phyloP scores from a whole-genome alignment of 148 eudicot genomes.

The Drosera capensis region DNA sequence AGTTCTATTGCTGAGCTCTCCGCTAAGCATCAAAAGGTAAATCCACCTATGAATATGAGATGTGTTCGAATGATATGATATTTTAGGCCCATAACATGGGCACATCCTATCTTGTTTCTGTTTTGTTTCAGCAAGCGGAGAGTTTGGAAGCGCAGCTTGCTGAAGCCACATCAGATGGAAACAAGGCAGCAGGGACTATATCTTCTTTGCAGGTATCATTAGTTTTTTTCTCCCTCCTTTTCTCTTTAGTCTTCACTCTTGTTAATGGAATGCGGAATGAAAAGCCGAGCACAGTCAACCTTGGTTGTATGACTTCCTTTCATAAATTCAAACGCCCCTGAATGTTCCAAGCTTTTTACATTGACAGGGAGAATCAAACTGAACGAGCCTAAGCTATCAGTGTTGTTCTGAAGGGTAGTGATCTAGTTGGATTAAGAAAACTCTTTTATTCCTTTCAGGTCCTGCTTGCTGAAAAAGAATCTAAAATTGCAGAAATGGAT shows the following conservation, averaged over 20 bases:
- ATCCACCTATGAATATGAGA: constrained; percentile 2
- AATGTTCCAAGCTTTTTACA: too few relatives aligned
- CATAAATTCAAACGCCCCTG: too few relatives aligned
- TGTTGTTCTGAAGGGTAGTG: too few relatives aligned
- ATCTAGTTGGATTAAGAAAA: constrained; percentile 2
- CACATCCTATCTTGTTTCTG: constrained; percentile 11
- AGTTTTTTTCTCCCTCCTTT: not conserved
- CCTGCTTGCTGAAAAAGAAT: constrained; percentile 64
- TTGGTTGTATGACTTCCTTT: too few relatives aligned
- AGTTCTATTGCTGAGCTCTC: constrained; percentile 65
- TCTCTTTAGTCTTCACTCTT: not conserved
- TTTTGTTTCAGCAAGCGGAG: constrained; percentile 45
- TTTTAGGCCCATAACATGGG: not conserved
- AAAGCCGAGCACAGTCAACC: too few relatives aligned
- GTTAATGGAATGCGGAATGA: too few relatives aligned
- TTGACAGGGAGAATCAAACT: too few relatives aligned
- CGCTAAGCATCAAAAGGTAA: constrained; percentile 81
- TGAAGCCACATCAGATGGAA: constrained; percentile 61
- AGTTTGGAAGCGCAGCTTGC: constrained; percentile 80
- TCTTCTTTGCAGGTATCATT: constrained; percentile 70
- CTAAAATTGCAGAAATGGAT: constrained; percentile 94
- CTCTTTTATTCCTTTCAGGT: constrained; percentile 34
- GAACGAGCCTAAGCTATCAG: too few relatives aligned
- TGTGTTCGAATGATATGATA: not conserved
- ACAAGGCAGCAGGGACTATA: constrained; percentile 73